Evolutionary conservation across 2,329 filamentous ascomycete species (phyloP), one percentile per base, ranked within the genome.

Genomic region (Aspergillus fischeri): DNA sequence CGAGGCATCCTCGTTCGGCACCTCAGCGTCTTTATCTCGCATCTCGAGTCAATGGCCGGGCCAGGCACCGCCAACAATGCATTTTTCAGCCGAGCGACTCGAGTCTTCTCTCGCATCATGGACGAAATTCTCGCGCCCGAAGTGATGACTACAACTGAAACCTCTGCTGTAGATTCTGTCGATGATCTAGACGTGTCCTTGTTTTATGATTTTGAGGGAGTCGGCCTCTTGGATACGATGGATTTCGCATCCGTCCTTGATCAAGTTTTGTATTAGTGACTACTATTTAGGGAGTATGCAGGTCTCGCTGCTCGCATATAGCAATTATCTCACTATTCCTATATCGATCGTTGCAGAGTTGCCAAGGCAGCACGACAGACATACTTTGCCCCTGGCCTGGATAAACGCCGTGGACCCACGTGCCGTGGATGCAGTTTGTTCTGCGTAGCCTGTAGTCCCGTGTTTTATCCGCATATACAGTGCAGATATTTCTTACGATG

Each of bases 11-110:
- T 75, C 3, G 72, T 77, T 41, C 73, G 75, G 5, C 72, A 71
- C 61, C 57, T 77, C 0, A 71, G 69, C 32, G 74, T 77, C 0
- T 69, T 78, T 17, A 74, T 76, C 17, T 68, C 67, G 2, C 72
- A 76, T 51, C 65, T 78, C 1, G 75, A 77, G 29, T 67, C 65
- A 0, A 72, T 72, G 20, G 69, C 69, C 1, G 55, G 67, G 1
- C 70, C 69, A 0, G 71, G 67, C 27, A 68, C 74, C 48, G 69
- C 69, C 2, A 71, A 64, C 27, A 61, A 64, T 24, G 59, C 60
- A 4, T 55, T 70, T 1, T 65, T 67, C 24, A 55, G 60, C 28
- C 63, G 63, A 2, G 62, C 61, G 0, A 64, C 60, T 24, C 57
- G 62, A 8, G 55, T 64, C 1, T 65, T 68, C 24, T 62, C 65